A percentile compares a stretch with the other conserved stretches of the same genome.
phyloP scores from a whole-genome alignment of 1,139 yeast genomes.

The Yamadazyma oceani region DNA sequence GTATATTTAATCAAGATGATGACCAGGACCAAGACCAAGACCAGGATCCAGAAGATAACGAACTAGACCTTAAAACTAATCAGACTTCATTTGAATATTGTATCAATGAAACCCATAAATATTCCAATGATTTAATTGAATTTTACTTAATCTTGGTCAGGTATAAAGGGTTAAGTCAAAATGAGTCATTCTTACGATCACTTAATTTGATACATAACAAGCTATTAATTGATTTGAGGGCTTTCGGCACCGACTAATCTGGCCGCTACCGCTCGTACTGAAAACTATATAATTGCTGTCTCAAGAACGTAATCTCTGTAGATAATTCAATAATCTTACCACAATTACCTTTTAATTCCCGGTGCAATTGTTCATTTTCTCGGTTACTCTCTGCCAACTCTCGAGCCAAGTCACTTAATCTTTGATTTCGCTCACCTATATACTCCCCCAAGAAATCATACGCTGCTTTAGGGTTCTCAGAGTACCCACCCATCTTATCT shows the following conservation, averaged over 20 bases:
- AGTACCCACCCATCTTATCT: background rate
- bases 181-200: slow-evolving; percentile 11
- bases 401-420: too few relatives aligned
- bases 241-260: background rate
- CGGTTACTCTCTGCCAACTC: too few relatives aligned
- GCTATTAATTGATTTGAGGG: slow-evolving; percentile 13
- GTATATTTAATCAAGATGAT: slow-evolving; percentile 19
- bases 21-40: slow-evolving; percentile 12
- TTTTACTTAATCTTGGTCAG: slow-evolving; percentile 6
- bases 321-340: slow-evolving; percentile 2
- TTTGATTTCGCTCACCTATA: background rate
- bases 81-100: slow-evolving; percentile 15
- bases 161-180: slow-evolving; percentile 5
- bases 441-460: slow-evolving; percentile 5
- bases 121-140: slow-evolving; percentile 11
- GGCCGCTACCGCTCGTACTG: slow-evolving; percentile 2
- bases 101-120: slow-evolving; percentile 11
- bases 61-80: slow-evolving; percentile 9
- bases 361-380: background rate
- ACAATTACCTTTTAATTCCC: background rate
- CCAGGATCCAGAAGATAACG: background rate
- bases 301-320: background rate
- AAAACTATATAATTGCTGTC: background rate
- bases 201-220: slow-evolving; percentile 14
- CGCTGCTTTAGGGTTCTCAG: slow-evolving; percentile 4